Evolutionary conservation across 306 rosid species (phyloP), one percentile per base, ranked within the genome.

Genomic region (Citrullus mucosospermus): DNA sequence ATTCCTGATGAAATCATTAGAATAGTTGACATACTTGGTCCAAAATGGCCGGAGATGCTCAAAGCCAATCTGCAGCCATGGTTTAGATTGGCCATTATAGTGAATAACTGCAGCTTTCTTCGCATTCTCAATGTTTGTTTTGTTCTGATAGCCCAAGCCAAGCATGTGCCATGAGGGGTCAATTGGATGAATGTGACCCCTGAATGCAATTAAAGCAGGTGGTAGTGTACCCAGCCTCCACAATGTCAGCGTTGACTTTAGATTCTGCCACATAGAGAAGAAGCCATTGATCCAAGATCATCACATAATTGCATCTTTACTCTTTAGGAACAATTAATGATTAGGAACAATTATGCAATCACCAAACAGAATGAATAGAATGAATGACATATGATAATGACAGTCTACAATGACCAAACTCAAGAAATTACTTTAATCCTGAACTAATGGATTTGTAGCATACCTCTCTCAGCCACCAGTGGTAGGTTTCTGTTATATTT

Each of bases 221-320:
- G 99, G 99, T 69, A 96, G 85, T 74, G 99, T 96, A 71, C 99
- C 99, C 62, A 96, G 93, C 88, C 88, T 92, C 99, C 99, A 96
- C 88, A 96, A 88, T 25, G 97, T 88, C 65, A 96, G 82, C 83
- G 91, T 92, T 17, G 98, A 90, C 86, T 75, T 87, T 80, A 96
- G 86, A 88, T 96, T 96, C 99, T 96, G 96, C 82, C 71, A 60
- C 79, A 63, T 34, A 36, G n/a, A 81, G 38, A 80, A 82, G 20
- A 13, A 83, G 76, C 79, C 48, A 22, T 44, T 78, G 70, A 79
- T 65, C 70, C 30, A 41, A 66, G 68, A 75, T 34, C 50, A 53
- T 51, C 15, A 44, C 32, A 75, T 34, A n/a, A 53, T 51, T 17
- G 78, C 63, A 32, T 75, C 62, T 54, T 54, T 32, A 28, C 18